These are phyloP conservation scores for Chloropicon primus DNA, from an alignment of 139 green algal species.

Conservation along the genomic window DNA sequence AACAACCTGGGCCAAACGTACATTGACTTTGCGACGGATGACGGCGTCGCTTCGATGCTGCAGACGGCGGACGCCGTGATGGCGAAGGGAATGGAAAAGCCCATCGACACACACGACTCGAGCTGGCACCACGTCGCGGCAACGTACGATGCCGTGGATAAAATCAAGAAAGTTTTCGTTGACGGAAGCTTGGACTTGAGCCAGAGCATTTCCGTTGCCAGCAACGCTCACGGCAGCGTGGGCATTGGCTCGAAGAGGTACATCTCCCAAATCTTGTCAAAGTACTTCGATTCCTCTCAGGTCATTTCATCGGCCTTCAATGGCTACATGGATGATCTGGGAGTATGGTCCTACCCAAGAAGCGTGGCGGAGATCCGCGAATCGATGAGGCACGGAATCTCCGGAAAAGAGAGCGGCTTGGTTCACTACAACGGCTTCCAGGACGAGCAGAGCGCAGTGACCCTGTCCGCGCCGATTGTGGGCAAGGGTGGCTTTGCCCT, in stretches of 20 bases:
- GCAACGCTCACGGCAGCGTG: not conserved
- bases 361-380: not conserved
- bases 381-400: not conserved
- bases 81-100: not conserved
- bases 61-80: not conserved
- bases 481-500: not conserved
- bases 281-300: not conserved
- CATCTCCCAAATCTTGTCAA: not conserved
- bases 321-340: not conserved
- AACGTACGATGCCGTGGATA: not conserved
- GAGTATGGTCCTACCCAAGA: not conserved
- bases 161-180: not conserved
- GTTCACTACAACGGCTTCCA: not conserved
- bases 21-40: not conserved
- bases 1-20: not conserved
- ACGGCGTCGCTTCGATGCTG: not conserved
- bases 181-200: not conserved
- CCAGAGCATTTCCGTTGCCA: not conserved
- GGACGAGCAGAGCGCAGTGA: not conserved
- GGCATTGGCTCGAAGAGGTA: not conserved
- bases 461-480: not conserved
- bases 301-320: not conserved
- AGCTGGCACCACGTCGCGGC: not conserved
- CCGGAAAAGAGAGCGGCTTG: not conserved
- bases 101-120: not conserved